phyloP scores from a whole-genome alignment of 257 asterid genomes.

The Scutellaria baicalensis region DNA sequence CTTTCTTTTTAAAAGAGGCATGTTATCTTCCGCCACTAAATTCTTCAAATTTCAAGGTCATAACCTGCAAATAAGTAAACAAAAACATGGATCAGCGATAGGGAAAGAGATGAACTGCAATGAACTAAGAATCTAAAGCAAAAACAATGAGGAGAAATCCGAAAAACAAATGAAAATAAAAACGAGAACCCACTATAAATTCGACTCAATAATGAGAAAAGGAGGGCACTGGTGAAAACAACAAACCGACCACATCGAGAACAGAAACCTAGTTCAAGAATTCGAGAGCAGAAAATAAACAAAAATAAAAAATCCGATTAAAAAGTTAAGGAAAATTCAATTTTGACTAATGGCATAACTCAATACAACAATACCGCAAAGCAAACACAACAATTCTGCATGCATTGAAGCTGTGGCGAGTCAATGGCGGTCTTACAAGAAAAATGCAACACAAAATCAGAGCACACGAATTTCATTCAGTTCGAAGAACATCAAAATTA shows the following conservation, averaged over 20 bases:
- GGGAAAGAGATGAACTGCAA: not conserved
- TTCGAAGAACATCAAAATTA: constrained; percentile 3
- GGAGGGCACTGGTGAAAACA: constrained; percentile 8
- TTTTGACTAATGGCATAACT: constrained; percentile 6
- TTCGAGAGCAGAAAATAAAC: not conserved
- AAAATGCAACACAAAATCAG: constrained; percentile 17
- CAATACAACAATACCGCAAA: not conserved
- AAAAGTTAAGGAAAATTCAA: constrained; percentile 8
- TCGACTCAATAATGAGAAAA: constrained; percentile 2
- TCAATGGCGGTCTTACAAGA: constrained; percentile 10
- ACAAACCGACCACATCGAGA: constrained; percentile 1
- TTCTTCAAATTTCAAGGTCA: constrained; percentile 29
- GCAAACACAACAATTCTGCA: constrained; percentile 19
- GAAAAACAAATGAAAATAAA: not conserved
- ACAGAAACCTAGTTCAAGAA: constrained; percentile 12
- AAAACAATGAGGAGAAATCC: constrained; percentile 3
- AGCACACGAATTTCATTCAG: constrained; percentile 7
- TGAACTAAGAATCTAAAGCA: constrained; percentile 6
- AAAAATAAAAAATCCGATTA: not conserved
- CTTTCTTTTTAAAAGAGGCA: constrained; percentile 81
- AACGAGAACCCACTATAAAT: constrained; percentile 15
- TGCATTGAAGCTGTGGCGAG: constrained; percentile 34
- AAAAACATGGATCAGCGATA: constrained; percentile 19
- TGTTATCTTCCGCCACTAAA: constrained; percentile 22
- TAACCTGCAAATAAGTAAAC: constrained; percentile 24